Base-by-base conservation (phyloP, 1,284 basidiomycete genomes). In the Microbotryum lychnidis-dioicae region DNA sequence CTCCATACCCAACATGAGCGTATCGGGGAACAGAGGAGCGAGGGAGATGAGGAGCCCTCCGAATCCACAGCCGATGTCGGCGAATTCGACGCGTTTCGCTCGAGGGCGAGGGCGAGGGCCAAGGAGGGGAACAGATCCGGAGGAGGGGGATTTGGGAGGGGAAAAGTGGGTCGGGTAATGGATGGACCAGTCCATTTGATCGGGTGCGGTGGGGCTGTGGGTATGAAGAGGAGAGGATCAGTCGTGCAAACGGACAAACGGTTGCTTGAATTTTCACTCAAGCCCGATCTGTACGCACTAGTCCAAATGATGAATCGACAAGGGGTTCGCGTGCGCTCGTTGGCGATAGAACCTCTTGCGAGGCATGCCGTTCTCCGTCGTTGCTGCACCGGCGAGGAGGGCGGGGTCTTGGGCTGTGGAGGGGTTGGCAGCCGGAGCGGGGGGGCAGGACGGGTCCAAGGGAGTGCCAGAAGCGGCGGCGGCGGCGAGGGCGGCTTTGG, bases 51-150 rank as follows among this genome's bases (percentile, higher is more conserved):
- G 79, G 49, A 99, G 82, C 8, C 96, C 96, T 20, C 96, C 96
- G 73, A 98, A 99, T 47, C 96, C 96, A 75, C 96, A 99, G 0
- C 96, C 96, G 25, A 99, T 84, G 76, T 99, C 96, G 3, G 91
- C 94, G 73, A 94, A 96, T 76, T 94, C 91, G 45, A 96, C 93
- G 16, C 78, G 77, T 73, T 85, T 42, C 37, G 37, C 37, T 42
- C 16, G 37, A 42, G 37, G 9, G 85, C 31, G 37, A 42, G 37
- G 9, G 85, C 31, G 58, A 25, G 33, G 42, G 50, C 29, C 48
- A 20, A 42, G 25, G 31, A 23, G n/a, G 21, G 42, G 46, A 0
- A 42, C 14, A 3, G 37, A 42, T 16, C 37, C 37, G 14, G 37
- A 16, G 12, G 9, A 7, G 18, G 29, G 23, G 10, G 23, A 37